Base-by-base conservation (phyloP, 345 rosid genomes). In the Rhodamnia argentea region DNA sequence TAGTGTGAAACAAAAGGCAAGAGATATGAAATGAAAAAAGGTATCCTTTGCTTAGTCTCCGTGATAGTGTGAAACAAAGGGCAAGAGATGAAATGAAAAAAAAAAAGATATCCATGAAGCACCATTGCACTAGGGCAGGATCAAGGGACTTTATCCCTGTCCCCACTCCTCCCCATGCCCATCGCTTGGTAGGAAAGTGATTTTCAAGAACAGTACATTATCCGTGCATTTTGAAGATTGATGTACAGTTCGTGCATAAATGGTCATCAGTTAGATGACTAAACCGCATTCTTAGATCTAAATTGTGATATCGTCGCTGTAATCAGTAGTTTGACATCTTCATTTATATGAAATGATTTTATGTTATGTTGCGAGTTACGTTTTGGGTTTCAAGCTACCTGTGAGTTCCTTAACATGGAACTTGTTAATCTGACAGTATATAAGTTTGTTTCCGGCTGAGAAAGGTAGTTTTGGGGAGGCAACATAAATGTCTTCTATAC, bases 401-500 rank as follows among this genome's bases (percentile, higher is more conserved):
- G 32, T 18, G 47, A 37, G 47, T 70, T 70, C 78, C 24, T 70
- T 18, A 18, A 37, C 26, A 1, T 18, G 47, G 32, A 18, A 10
- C 13, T 1, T 70, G 47, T 37, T 70, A 18, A 37, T 32, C 47
- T 37, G 42, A 29, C 76, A 10, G 81, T 37, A 7, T 18, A 13
- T 37, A 18, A 70, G 14, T 37, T 70, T 37, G 47, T 70, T 70
- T 70, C 24, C 1, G 1, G 47, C 47, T 37, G 47, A 70, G 40
- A 70, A 37, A 2, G 81, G 24, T 18, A 3, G 81, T 70, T 18
- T 70, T 70, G 26, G 81, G 40, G 47, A 37, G 81, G 40, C 47
- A 70, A 13, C 24, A 20, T 37, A 70, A 32, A 94, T 93, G 96
- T 93, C 92, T 82, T 87, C 52, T 86, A 64, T 91, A 52, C 94